phyloP scores from a whole-genome alignment of 768 basidiomycete genomes.

The Coprinellus micaceus region DNA sequence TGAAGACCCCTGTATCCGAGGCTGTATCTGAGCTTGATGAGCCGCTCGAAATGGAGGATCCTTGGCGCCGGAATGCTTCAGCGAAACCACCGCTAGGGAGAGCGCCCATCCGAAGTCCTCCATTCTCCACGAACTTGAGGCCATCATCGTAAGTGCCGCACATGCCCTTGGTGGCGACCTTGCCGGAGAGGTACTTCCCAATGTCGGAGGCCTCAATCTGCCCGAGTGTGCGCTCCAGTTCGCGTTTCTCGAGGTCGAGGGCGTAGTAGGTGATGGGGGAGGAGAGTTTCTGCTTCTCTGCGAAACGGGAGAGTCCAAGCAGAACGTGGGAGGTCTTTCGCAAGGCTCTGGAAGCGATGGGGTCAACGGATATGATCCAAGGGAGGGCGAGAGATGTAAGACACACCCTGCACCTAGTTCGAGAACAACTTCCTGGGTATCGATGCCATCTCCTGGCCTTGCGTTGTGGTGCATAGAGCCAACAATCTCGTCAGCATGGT shows the following conservation, averaged over 20 bases:
- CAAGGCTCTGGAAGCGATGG: constrained; percentile 53
- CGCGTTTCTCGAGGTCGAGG: constrained; percentile 86
- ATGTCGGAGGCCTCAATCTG: constrained; percentile 62
- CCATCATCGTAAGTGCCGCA: constrained; percentile 92
- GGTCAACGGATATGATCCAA: not conserved
- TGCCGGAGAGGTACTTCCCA: constrained; percentile 59
- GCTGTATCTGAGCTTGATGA: constrained; percentile 16
- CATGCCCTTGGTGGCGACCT: constrained; percentile 77
- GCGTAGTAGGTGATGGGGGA: constrained; percentile 82
- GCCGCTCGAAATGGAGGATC: constrained; percentile 39
- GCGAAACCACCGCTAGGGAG: constrained; percentile 1
- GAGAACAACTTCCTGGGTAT: constrained; percentile 42
- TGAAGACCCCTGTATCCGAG: constrained; percentile 15
- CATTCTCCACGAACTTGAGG: constrained; percentile 69
- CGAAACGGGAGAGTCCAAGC: constrained; percentile 58
- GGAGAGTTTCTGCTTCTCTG: constrained; percentile 29
- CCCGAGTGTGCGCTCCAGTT: constrained; percentile 75
- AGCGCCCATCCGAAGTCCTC: constrained; percentile 41
- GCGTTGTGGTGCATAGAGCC: constrained; percentile 56
- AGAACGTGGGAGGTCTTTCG: constrained; percentile 88
- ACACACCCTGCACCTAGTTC: constrained; percentile 96
- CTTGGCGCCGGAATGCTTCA: constrained; percentile 14
- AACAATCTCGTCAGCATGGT: constrained; percentile 71
- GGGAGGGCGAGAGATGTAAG: not conserved
- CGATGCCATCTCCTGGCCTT: constrained; percentile 7